These are phyloP conservation scores for Lactuca saligna DNA, from an alignment of 129 eudicot genomes.

Conservation along the genomic window DNA sequence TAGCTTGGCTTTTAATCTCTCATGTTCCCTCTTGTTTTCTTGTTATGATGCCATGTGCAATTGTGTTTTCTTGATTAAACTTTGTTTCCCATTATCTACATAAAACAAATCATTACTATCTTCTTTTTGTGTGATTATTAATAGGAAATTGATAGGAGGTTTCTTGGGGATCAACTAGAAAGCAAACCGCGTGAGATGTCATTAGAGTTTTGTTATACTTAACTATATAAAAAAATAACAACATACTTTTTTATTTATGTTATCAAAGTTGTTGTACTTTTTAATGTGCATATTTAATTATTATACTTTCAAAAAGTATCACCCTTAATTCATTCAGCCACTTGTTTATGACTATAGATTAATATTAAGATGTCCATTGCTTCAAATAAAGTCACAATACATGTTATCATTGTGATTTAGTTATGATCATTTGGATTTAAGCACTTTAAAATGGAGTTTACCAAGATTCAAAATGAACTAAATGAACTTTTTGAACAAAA, in stretches of 20 bases:
- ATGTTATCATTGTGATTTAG: too few species aligned
- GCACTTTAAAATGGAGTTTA: not conserved
- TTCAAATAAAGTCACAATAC: not conserved
- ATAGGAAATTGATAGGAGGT: slow-evolving; percentile 24
- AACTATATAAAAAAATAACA: not conserved
- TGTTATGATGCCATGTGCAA: slow-evolving; percentile 35
- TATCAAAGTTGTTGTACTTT: not conserved
- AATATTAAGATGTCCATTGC: not conserved
- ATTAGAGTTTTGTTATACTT: not conserved
- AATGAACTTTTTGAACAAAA: not conserved
- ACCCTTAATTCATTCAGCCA: not conserved
- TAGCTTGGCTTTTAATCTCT: slow-evolving; percentile 36
- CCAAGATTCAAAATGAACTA: not conserved
- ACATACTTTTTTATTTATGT: not conserved
- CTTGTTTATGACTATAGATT: not conserved
- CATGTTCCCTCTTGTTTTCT: slow-evolving; percentile 32
- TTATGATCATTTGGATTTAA: too few species aligned
- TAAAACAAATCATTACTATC: slow-evolving; percentile 6
- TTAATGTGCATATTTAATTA: too few species aligned
- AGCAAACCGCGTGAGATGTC: not conserved
- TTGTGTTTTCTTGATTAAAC: slow-evolving; percentile 9
- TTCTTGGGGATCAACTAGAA: slow-evolving; percentile 8
- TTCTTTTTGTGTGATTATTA: slow-evolving; percentile 24
- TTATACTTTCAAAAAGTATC: not conserved
- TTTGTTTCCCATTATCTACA: slow-evolving; percentile 23